Evolutionary conservation across 441 rosid species (phyloP).

Genomic region (Francoa sonchifolia): DNA sequence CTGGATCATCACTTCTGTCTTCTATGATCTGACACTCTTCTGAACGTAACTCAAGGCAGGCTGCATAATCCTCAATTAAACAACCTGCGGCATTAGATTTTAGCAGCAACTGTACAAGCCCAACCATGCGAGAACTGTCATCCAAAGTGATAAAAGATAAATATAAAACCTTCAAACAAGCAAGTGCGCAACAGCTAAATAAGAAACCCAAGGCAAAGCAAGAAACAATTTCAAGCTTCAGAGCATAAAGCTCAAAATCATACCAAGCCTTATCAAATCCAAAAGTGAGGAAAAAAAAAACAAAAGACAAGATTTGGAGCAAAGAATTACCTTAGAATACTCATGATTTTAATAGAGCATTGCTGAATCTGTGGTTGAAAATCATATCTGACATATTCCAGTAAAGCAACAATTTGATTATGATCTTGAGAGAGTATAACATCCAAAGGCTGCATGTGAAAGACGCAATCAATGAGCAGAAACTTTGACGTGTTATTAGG

Average conservation of each 20-base stretch:
- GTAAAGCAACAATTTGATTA: conserved; percentile 61
- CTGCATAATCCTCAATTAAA: conserved; percentile 87
- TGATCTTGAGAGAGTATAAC: conserved; percentile 90
- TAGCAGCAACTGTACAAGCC: conserved; percentile 71
- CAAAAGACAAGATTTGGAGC: conserved; percentile 8
- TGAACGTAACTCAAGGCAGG: conserved; percentile 81
- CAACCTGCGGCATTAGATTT: conserved; percentile 63
- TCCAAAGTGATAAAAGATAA: conserved; percentile 5
- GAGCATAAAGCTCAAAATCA: background rate
- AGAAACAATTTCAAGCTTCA: conserved; percentile 5
- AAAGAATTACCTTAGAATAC: conserved; percentile 51
- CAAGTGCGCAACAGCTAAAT: background rate
- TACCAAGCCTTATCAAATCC: conserved; percentile 12
- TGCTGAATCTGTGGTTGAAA: conserved; percentile 68
- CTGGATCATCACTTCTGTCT: conserved; percentile 66
- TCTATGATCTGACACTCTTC: conserved; percentile 69
- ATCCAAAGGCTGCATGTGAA: conserved; percentile 74
- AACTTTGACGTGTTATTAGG: background rate
- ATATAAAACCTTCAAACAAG: background rate
- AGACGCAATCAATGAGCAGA: conserved; percentile 15
- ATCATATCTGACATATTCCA: conserved; percentile 96
- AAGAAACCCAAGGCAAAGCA: conserved; percentile 2
- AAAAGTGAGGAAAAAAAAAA: conserved; percentile 3
- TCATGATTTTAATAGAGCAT: conserved; percentile 81
- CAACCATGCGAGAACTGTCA: conserved; percentile 82